Base-by-base conservation (phyloP, 2,329 filamentous ascomycete species). In the Xenoacremonium recifei region DNA sequence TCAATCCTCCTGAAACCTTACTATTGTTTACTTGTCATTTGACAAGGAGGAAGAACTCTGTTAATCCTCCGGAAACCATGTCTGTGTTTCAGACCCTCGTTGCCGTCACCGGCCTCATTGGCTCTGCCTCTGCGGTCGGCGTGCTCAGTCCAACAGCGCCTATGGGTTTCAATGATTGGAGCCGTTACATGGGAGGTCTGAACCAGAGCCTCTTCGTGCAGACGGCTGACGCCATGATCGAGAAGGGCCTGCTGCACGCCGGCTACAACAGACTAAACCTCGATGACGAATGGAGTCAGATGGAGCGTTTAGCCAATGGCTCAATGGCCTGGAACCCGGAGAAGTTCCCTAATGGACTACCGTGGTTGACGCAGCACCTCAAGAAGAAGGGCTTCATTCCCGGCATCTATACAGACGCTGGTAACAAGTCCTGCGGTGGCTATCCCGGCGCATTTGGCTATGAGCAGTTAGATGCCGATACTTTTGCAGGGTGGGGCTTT, bases 91-190 rank as follows among this genome's bases (percentile, higher is more conserved):
- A 13, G 9, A 13, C 7, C 23, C 23, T 27, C 13, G 13, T 27
- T 27, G 23, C 23, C 9, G 23, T 13, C 13, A 9, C 23, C 7
- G 23, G 23, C 23, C 23, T 27, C 23, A 9, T 27, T 13, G 30
- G 9, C 30, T 7, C 9, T 10, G 30, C 30, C 30, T 7, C 30
- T 10, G 30, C 30, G 7, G 15, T 16, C 9, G 30, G 15, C 6
- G 15, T 16, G 9, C 9, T 16, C 6, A 7, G 7, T 5, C 43
- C 43, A 13, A 37, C 50, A 1, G 70, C 73, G 1, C 72, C 73
- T 9, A 76, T 76, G 73, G 73, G 71, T 18, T 77, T 73, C 62
- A 75, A 75, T 54, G 72, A 71, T 48, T 77, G 73, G 73, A 62
- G 71, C 1, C 68, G 70, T 25, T 72, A 72, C 54, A 61, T 63